A percentile compares a stretch with the other conserved stretches of the same genome.
phyloP scores from a whole-genome alignment of 2,329 filamentous ascomycete genomes.

The Xylariaceae sp. region DNA sequence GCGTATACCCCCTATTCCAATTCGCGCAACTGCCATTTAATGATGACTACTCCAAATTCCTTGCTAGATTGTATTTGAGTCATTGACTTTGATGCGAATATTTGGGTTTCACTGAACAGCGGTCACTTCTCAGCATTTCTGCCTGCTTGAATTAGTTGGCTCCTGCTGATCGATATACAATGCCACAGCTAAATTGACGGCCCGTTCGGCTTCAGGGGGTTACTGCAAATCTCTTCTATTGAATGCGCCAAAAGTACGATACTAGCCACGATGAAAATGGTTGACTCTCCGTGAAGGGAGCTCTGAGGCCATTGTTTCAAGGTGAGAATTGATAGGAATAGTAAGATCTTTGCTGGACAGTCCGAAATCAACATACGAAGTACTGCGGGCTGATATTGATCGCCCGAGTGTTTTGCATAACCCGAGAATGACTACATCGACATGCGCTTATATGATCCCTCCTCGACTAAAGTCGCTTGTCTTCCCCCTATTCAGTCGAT shows the following conservation, averaged over 20 bases:
- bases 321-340: too few relatives aligned
- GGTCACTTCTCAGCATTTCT: neutral
- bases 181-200: neutral
- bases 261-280: too few relatives aligned
- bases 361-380: too few relatives aligned
- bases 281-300: too few relatives aligned
- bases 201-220: too few relatives aligned
- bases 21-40: conserved; percentile 13
- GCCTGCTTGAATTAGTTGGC: neutral
- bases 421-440: too few relatives aligned
- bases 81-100: conserved; percentile 31
- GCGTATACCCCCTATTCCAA: conserved; percentile 4
- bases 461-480: too few relatives aligned
- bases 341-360: too few relatives aligned
- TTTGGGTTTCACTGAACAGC: conserved; percentile 28
- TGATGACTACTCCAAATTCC: conserved; percentile 37
- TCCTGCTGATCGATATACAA: neutral
- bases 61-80: conserved; percentile 47
- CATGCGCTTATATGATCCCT: too few relatives aligned
- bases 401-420: too few relatives aligned
- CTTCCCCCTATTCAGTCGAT: too few relatives aligned
- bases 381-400: too few relatives aligned
- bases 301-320: neutral
- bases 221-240: neutral
- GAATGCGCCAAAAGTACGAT: neutral